Evolutionary conservation across 164 flowering plant genomes (phyloP), one percentile per base, ranked within the genome.

Genomic region (Magnolia changhungtana): DNA sequence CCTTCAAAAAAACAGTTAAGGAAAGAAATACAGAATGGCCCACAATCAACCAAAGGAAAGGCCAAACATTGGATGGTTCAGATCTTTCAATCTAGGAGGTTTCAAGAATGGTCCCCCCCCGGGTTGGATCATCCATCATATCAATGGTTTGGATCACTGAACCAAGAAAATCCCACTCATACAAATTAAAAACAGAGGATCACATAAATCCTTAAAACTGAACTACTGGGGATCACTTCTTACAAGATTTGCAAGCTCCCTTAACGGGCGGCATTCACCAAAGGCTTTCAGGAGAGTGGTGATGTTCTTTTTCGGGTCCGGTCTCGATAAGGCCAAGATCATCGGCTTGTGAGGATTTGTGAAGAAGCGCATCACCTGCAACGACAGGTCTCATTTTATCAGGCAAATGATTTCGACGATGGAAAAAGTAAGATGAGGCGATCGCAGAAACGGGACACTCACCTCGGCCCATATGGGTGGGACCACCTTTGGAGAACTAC

Each of bases 221-320:
- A 8, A 55, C 61, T 10, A 55, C 16, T 2, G 13, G 61, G 61
- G 13, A 10, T 55, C 18, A 55, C 94, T 37, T 37, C 45, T 84
- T 86, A 93, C 98, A 75, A 95, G 94, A 85, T 95, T 95, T 63
- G 98, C 97, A 63, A 95, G 91, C 76, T 95, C 98, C 81, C 98
- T 83, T 63, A 95, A 73, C 3, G 95, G 88, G 2, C 92, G 90
- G 72, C 98, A 89, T 80, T 93, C 98, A 75, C 98, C 98, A 84
- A 93, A 95, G 55, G 98, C 97, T 83, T 91, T 93, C 79, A 95
- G 76, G 20, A 95, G 93, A 21, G 98, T 95, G 29, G 98, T 95
- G 61, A 95, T 73, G 74, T 95, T 95, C 85, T 95, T 95, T 77
- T 95, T 95, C 4, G 98, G 98, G 77, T 95, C 98, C 6, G 98